A percentile compares a stretch with the other conserved stretches of the same genome.
phyloP scores from a whole-genome alignment of 75 land plant species.

The Sequoia sempervirens region DNA sequence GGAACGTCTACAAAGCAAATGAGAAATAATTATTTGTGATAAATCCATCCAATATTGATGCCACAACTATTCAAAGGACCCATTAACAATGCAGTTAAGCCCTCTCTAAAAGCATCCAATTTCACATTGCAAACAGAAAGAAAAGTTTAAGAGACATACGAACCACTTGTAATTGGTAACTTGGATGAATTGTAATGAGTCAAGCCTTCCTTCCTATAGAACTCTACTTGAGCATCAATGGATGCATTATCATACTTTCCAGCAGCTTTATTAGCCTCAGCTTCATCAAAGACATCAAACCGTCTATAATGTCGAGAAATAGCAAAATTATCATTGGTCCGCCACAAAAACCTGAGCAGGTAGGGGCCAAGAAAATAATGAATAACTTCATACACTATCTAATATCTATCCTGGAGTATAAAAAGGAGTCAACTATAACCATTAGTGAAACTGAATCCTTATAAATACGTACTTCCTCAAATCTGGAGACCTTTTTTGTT shows the following conservation, averaged over 20 bases:
- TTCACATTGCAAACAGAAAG: not conserved
- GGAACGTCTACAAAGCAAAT: constrained; percentile 69
- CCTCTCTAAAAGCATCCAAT: not conserved
- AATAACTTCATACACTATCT: not conserved
- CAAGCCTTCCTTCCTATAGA: constrained; percentile 80
- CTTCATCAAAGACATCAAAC: constrained; percentile 86
- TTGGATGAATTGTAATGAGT: constrained; percentile 57
- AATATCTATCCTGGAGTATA: not conserved
- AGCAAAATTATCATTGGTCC: constrained; percentile 74
- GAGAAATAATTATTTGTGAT: not conserved
- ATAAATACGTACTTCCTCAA: not conserved
- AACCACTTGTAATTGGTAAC: constrained; percentile 82
- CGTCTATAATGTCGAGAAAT: constrained; percentile 84
- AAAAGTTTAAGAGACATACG: constrained; percentile 9
- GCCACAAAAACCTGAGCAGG: constrained; percentile 73
- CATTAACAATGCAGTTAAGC: constrained; percentile 9
- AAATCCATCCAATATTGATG: not conserved
- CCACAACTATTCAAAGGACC: not conserved
- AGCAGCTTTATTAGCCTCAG: constrained; percentile 91
- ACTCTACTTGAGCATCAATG: constrained; percentile 76
- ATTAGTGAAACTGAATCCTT: not conserved
- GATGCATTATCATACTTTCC: constrained; percentile 82
- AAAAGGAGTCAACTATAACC: not conserved
- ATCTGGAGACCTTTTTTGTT: not conserved
- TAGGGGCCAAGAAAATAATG: not conserved